These are phyloP conservation scores for Auricularia auricula-judae DNA, from an alignment of 768 basidiomycete genomes.

Conservation along the genomic window DNA sequence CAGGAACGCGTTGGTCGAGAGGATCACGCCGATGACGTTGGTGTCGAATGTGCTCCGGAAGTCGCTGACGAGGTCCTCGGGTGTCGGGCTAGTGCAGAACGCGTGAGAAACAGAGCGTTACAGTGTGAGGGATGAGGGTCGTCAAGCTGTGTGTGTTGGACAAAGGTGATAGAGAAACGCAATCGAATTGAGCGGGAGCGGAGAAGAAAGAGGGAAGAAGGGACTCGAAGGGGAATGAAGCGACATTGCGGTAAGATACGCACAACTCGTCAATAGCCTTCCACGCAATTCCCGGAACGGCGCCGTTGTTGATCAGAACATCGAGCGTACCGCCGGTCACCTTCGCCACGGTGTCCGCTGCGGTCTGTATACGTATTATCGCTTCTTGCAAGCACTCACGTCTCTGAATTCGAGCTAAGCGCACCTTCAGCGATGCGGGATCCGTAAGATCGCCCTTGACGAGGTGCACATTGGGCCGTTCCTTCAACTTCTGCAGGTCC, in stretches of 20 bases:
- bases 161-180: no score
- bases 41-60: constrained; percentile 3
- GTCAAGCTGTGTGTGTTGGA: no score
- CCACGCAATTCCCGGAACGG: background rate
- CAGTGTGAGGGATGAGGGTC: no score
- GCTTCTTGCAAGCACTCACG: no score
- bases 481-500: constrained; percentile 3
- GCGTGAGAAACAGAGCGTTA: no score
- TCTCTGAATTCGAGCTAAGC: background rate
- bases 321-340: constrained; percentile 8
- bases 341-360: constrained; percentile 3
- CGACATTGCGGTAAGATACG: background rate
- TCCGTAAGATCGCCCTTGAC: constrained; percentile 28
- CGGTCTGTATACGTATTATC: constrained; percentile 1
- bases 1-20: constrained; percentile 9
- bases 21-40: constrained; percentile 13
- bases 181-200: no score
- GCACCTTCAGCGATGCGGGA: constrained; percentile 18
- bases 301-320: constrained; percentile 6
- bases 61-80: background rate
- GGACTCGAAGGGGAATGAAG: no score
- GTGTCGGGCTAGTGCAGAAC: background rate
- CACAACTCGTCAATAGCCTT: background rate
- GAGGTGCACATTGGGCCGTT: constrained; percentile 20
- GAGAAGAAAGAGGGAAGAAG: no score